Conservation (phyloP, 208 protist genomes). For the Leishmania tarentolae region DNA sequence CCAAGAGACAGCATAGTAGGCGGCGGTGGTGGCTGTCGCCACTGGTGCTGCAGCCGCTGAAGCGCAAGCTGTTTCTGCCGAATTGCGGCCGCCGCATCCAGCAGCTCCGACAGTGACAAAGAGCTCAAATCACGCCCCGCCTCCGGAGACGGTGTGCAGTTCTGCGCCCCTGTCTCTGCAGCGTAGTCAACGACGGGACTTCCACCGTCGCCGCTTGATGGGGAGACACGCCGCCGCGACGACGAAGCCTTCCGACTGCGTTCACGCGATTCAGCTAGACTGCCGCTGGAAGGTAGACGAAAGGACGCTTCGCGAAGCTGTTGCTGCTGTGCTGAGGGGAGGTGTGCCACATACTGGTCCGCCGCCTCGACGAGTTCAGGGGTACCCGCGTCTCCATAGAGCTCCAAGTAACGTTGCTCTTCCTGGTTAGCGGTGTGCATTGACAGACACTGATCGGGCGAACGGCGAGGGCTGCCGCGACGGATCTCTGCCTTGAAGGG, state of each 20-base stretch:
- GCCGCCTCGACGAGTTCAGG: conserved; percentile 26
- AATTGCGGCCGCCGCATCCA: conserved; percentile 71
- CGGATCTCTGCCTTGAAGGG: conserved; percentile 41
- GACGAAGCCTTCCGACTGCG: neutral
- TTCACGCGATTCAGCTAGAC: conserved; percentile 9
- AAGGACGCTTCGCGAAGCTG: conserved; percentile 32
- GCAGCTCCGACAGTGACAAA: conserved; percentile 70
- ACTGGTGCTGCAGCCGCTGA: conserved; percentile 48
- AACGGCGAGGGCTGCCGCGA: conserved; percentile 19
- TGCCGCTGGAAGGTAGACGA: conserved; percentile 21
- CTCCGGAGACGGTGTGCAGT: conserved; percentile 12
- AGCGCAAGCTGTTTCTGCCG: conserved; percentile 55
- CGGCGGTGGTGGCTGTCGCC: conserved; percentile 12
- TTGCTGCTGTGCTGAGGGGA: conserved; percentile 23
- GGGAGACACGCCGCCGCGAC: conserved; percentile 11
- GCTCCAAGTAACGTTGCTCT: conserved; percentile 24
- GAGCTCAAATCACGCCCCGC: conserved; percentile 37
- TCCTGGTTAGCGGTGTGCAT: neutral
- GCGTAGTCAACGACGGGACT: neutral
- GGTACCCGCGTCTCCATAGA: conserved; percentile 14
- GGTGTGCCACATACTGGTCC: conserved; percentile 31
- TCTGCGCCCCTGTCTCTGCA: neutral
- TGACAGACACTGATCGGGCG: conserved; percentile 4
- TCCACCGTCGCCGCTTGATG: conserved; percentile 6
- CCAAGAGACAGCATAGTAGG: neutral